These are phyloP conservation scores for Colletotrichum gloeosporioides DNA, from an alignment of 2,329 filamentous ascomycete genomes.

Conservation along the genomic window DNA sequence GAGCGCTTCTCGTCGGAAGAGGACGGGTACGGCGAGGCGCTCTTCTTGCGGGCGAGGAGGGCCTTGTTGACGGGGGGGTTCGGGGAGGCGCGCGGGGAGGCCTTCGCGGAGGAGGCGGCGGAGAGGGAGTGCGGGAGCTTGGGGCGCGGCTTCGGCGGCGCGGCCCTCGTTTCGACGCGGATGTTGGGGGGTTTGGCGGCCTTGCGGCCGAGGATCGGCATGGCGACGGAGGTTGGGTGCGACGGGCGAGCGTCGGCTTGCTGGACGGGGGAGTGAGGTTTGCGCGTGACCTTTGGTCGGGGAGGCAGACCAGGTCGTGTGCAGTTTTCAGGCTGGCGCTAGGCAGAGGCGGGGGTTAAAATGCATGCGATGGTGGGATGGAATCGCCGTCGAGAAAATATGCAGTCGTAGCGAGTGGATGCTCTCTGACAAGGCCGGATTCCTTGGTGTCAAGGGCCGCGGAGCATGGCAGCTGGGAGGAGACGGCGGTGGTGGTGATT, in stretches of 20 bases:
- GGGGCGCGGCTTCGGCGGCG: conserved; percentile 39
- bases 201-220: conserved; percentile 45
- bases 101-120: conserved; percentile 37
- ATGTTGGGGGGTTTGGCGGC: conserved; percentile 56
- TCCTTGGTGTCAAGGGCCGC: neutral
- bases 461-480: neutral
- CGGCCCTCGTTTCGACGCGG: conserved; percentile 58
- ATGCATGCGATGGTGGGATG: neutral
- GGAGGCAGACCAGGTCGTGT: neutral
- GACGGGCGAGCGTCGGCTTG: neutral
- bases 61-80: conserved; percentile 33
- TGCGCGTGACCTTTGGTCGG: neutral
- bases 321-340: neutral
- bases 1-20: conserved; percentile 26
- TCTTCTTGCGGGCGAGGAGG: conserved; percentile 39
- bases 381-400: neutral
- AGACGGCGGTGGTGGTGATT: neutral
- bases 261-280: neutral
- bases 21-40: conserved; percentile 47
- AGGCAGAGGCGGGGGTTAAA: neutral
- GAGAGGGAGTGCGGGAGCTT: conserved; percentile 35
- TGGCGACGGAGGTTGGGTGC: neutral
- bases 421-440: neutral
- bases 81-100: conserved; percentile 44
- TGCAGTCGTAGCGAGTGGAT: neutral